Evolutionary conservation across 345 rosid species (phyloP).

Genomic region (Pistacia vera): DNA sequence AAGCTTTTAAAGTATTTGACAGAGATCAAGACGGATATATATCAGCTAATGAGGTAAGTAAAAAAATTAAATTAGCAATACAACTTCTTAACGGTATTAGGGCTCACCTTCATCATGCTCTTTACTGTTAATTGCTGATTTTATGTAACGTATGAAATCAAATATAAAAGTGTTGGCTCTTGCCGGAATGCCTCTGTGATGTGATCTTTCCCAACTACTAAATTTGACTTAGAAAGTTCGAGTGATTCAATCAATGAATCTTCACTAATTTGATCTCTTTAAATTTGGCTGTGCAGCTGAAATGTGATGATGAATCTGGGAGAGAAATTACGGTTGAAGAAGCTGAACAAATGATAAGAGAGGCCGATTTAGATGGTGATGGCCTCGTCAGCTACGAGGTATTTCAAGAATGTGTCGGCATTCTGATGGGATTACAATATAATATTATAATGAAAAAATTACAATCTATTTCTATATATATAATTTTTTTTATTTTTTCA

Average conservation of each 20-base stretch:
- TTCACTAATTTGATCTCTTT: no score
- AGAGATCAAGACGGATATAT: constrained; percentile 68
- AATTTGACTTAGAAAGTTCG: neutral
- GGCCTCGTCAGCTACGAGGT: constrained; percentile 70
- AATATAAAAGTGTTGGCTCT: neutral
- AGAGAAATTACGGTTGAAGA: constrained; percentile 70
- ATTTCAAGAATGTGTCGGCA: constrained; percentile 66
- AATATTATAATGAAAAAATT: no score
- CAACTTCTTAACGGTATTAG: neutral
- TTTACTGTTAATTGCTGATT: neutral
- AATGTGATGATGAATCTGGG: constrained; percentile 86
- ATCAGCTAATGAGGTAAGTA: constrained; percentile 53
- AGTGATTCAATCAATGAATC: no score
- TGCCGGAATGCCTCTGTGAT: no score
- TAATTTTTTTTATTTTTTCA: neutral
- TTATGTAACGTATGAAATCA: neutral
- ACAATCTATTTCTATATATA: no score
- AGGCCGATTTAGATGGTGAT: constrained; percentile 86
- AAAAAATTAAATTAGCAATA: neutral
- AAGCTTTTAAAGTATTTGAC: constrained; percentile 72
- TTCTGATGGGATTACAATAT: constrained; percentile 3
- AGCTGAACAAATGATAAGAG: constrained; percentile 80
- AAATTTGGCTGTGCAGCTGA: constrained; percentile 45
- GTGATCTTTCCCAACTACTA: neutral
- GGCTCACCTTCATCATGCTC: neutral